Conservation (phyloP, 768 basidiomycete genomes). For the Agaricus blazei region DNA sequence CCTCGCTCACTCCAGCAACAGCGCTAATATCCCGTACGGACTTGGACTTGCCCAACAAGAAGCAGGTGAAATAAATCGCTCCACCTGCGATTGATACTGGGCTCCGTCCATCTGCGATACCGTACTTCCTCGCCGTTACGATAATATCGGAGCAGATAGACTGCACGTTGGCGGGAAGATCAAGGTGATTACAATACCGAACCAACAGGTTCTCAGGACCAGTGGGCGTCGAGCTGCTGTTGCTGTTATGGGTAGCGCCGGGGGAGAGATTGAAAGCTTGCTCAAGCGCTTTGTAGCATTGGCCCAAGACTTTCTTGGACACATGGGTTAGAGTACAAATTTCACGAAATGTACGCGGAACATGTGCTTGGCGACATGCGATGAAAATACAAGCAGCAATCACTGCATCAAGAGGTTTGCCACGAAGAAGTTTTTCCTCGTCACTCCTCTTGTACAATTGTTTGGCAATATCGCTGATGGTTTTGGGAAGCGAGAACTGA, state of each 20-base stretch:
- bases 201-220: conserved; percentile 85
- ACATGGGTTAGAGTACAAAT: conserved; percentile 92
- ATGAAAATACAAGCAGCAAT: conserved; percentile 99
- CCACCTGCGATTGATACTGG: conserved; percentile 99
- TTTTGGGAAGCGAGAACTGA: conserved; percentile 89
- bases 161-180: conserved; percentile 78
- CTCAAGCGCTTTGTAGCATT: conserved; percentile 87
- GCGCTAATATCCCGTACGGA: conserved; percentile 80
- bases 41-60: conserved; percentile 71
- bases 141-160: conserved; percentile 82
- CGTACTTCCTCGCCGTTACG: conserved; percentile 70
- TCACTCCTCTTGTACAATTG: conserved; percentile 96
- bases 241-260: conserved; percentile 55
- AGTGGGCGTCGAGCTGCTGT: conserved; percentile 38
- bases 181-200: conserved; percentile 93
- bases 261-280: conserved; percentile 84
- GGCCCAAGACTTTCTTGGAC: conserved; percentile 91
- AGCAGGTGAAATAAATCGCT: conserved; percentile 90
- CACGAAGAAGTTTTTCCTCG: conserved; percentile 89
- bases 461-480: conserved; percentile 93
- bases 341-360: conserved; percentile 94
- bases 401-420: conserved; percentile 88
- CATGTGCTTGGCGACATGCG: conserved; percentile 91
- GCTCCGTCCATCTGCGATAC: conserved; percentile 89
- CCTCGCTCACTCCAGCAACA: conserved; percentile 93